Evolutionary conservation across 305 asterid genomes (phyloP).

Genomic region (Solanum hybrid): DNA sequence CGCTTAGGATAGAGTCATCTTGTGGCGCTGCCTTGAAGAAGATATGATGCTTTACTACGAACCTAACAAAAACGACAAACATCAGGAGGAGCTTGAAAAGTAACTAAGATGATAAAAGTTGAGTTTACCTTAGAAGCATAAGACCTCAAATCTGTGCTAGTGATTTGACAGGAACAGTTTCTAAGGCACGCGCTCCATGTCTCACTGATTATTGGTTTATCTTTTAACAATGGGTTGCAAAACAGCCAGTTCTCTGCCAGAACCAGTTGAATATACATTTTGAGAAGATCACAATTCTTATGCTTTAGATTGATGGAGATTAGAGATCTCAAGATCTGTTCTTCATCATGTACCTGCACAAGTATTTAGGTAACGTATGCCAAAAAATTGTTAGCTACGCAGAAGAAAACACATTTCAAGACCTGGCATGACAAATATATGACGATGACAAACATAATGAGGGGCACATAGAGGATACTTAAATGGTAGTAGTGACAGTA

Average conservation of each 20-base stretch:
- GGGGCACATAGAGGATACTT: neutral
- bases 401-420: neutral
- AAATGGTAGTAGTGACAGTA: neutral
- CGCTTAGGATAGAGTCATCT: conserved; percentile 14
- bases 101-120: neutral
- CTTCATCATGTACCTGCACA: conserved; percentile 48
- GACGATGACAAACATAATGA: neutral
- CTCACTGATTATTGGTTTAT: conserved; percentile 28
- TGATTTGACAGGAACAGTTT: conserved; percentile 63
- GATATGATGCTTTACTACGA: conserved; percentile 84
- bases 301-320: conserved; percentile 56
- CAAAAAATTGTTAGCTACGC: neutral
- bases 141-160: conserved; percentile 71
- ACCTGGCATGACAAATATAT: neutral
- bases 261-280: conserved; percentile 55
- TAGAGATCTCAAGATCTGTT: conserved; percentile 45
- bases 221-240: conserved; percentile 32
- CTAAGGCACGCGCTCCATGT: conserved; percentile 64
- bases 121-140: conserved; percentile 60
- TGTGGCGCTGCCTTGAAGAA: conserved; percentile 58
- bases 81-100: neutral
- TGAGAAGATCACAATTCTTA: conserved; percentile 60
- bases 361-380: neutral
- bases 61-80: conserved; percentile 38
- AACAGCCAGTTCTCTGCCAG: conserved; percentile 75